Evolutionary conservation across 768 basidiomycete genomes (phyloP).

Genomic region (Leccinum disarticulatum): DNA sequence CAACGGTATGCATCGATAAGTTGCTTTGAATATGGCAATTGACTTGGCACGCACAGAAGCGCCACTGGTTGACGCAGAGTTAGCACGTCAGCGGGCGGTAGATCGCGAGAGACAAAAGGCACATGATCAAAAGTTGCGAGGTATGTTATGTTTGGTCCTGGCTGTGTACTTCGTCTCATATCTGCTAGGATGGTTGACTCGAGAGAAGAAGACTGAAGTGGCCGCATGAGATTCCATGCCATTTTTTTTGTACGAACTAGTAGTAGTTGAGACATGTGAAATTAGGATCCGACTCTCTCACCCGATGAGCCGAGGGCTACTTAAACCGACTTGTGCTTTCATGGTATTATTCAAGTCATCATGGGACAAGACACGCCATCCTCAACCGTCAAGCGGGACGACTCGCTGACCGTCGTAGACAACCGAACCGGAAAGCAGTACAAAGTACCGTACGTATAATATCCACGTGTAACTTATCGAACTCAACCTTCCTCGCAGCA

Average conservation of each 20-base stretch:
- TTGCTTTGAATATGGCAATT: background rate
- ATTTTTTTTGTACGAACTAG: background rate
- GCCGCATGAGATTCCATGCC: constrained; percentile 3
- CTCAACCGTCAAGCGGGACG: constrained; percentile 18
- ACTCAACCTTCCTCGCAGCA: constrained; percentile 42
- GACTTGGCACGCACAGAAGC: constrained; percentile 43
- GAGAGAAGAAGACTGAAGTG: constrained; percentile 29
- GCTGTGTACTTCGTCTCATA: background rate
- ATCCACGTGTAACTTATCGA: constrained; percentile 26
- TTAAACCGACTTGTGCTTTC: background rate
- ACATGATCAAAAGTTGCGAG: constrained; percentile 73
- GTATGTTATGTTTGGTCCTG: constrained; percentile 34
- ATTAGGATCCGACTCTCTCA: constrained; percentile 1
- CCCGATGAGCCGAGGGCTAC: background rate
- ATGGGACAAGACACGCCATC: constrained; percentile 30
- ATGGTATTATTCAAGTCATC: constrained; percentile 10
- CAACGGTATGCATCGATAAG: constrained; percentile 40
- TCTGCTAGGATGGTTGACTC: constrained; percentile 32
- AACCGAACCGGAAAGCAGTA: constrained; percentile 84
- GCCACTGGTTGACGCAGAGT: constrained; percentile 59
- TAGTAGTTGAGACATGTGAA: background rate
- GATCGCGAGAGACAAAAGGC: constrained; percentile 68
- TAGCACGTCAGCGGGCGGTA: constrained; percentile 54
- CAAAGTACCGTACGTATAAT: constrained; percentile 65
- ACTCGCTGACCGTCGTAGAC: constrained; percentile 66